phyloP scores from a whole-genome alignment of 225 moss, liverwort and hornwort species.

The Sphagnum tenellum region DNA sequence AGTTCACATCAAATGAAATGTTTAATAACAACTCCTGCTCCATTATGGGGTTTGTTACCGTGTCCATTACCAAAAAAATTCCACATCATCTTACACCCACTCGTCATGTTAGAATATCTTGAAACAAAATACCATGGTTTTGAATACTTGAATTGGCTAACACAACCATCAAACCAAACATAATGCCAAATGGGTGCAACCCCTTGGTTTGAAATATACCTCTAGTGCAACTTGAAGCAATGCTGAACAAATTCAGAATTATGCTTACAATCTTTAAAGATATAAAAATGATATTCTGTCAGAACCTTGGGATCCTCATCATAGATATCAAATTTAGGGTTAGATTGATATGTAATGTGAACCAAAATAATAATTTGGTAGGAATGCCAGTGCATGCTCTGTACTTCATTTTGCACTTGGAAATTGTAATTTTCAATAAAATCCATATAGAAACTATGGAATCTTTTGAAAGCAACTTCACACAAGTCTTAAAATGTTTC shows the following conservation, averaged over 20 bases:
- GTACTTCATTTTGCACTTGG: slow-evolving; percentile 1
- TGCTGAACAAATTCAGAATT: neutral
- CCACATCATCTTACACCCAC: too few species aligned
- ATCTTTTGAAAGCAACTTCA: too few species aligned
- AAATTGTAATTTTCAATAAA: neutral
- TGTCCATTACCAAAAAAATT: too few species aligned
- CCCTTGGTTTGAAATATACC: neutral
- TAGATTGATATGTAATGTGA: neutral
- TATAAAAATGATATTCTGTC: slow-evolving; percentile 1
- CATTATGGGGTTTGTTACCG: too few species aligned
- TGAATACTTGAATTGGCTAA: too few species aligned
- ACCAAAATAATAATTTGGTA: neutral
- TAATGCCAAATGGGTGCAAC: too few species aligned
- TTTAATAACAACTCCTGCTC: too few species aligned
- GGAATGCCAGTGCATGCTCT: neutral
- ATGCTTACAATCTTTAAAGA: neutral
- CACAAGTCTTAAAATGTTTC: too few species aligned
- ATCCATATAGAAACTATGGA: too few species aligned
- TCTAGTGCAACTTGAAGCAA: neutral
- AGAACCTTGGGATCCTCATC: neutral
- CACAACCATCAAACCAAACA: too few species aligned
- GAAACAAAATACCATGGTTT: too few species aligned
- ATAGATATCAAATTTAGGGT: neutral
- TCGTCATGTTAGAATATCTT: too few species aligned
- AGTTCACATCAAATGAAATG: neutral